These are phyloP conservation scores for Ceratobasidium sp. DNA, from an alignment of 1,284 basidiomycete genomes.

Conservation along the genomic window DNA sequence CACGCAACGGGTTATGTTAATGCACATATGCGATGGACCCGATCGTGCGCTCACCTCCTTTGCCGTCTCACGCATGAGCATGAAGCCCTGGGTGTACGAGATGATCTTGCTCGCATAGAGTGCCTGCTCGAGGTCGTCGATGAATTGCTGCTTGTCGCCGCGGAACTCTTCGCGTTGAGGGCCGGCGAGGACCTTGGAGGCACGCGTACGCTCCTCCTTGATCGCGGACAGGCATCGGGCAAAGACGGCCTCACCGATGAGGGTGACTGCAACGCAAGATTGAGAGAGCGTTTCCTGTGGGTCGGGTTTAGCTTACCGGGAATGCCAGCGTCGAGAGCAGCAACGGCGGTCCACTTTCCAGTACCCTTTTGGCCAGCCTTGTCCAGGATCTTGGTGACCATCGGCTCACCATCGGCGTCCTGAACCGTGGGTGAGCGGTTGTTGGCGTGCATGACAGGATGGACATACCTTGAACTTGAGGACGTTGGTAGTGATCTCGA, in stretches of 20 bases:
- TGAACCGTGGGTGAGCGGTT: background rate
- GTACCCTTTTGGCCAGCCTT: constrained; percentile 99
- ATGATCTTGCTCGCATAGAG: constrained; percentile 99
- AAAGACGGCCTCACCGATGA: constrained; percentile 99
- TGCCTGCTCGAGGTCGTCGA: constrained; percentile 98
- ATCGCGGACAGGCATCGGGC: constrained; percentile 97
- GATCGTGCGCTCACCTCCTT: constrained; percentile 75
- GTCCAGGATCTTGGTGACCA: constrained; percentile 95
- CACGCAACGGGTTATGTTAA: constrained; percentile 38
- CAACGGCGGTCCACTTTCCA: constrained; percentile 99
- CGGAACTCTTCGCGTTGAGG: constrained; percentile 93
- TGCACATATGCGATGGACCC: constrained; percentile 50
- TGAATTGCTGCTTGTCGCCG: constrained; percentile 99
- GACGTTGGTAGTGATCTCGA: constrained; percentile 96
- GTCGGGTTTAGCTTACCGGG: constrained; percentile 61
- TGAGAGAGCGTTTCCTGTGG: background rate
- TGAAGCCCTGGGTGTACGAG: constrained; percentile 99
- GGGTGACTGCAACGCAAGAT: constrained; percentile 70
- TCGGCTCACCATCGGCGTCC: constrained; percentile 90
- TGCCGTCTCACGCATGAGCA: constrained; percentile 98
- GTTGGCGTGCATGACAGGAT: background rate
- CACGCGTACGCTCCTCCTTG: constrained; percentile 95
- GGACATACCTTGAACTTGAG: constrained; percentile 76
- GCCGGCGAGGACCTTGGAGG: constrained; percentile 88
- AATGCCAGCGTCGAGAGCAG: constrained; percentile 94